Conservation (phyloP, 306 rosid species). For the Quercus parvula region DNA sequence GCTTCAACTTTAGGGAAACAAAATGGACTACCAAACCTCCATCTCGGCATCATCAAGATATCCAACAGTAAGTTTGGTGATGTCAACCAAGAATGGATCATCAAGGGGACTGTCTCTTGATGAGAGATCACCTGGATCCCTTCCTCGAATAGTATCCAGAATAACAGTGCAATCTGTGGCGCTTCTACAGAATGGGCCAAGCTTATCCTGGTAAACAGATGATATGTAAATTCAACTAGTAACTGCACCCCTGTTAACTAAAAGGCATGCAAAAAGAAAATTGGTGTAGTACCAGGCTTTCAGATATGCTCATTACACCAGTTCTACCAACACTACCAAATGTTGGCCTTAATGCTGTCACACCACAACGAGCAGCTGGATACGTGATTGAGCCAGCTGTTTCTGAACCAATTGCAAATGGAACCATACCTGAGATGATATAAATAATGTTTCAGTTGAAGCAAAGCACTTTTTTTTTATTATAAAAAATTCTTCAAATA, state of each 20-base stretch:
- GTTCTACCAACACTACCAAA: constrained; percentile 74
- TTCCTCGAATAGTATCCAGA: constrained; percentile 66
- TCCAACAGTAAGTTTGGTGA: constrained; percentile 59
- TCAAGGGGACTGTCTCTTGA: constrained; percentile 51
- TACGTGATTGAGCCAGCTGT: constrained; percentile 73
- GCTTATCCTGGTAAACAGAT: constrained; percentile 56
- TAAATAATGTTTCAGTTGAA: constrained; percentile 2
- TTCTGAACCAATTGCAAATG: constrained; percentile 78
- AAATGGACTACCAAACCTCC: constrained; percentile 49
- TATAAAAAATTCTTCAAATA: background rate
- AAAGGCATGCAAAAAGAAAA: constrained; percentile 1
- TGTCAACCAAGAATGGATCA: constrained; percentile 63
- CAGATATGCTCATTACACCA: constrained; percentile 84
- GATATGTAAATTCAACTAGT: constrained; percentile 18
- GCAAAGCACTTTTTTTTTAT: background rate
- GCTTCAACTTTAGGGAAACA: background rate
- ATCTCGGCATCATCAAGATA: constrained; percentile 73
- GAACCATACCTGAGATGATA: constrained; percentile 59
- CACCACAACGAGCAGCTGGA: constrained; percentile 75
- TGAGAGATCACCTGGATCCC: constrained; percentile 61
- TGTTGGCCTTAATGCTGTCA: constrained; percentile 69
- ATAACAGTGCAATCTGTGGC: constrained; percentile 65
- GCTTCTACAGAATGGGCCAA: constrained; percentile 78
- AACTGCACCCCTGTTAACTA: background rate
- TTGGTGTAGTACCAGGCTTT: constrained; percentile 56